Conservation (phyloP, 2,329 filamentous ascomycete genomes). For the Pseudocercospora fuligena region DNA sequence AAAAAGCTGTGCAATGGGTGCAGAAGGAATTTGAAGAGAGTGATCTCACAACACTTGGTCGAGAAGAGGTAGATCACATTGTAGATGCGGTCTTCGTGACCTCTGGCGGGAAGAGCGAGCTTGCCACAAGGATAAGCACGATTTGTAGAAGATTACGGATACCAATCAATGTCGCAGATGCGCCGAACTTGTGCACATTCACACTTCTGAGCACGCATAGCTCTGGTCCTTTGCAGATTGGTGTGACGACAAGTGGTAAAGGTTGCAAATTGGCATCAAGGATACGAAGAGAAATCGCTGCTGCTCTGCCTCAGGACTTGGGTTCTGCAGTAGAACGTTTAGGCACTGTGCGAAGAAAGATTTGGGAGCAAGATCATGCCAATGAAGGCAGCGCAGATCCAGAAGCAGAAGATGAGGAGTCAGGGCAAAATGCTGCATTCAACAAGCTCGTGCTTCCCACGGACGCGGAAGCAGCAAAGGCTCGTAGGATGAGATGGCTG, state of each 20-base stretch:
- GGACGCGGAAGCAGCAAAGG: slow-evolving; percentile 75
- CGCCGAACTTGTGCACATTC: slow-evolving; percentile 85
- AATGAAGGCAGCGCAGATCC: slow-evolving; percentile 51
- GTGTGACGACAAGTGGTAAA: slow-evolving; percentile 91
- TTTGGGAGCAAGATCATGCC: slow-evolving; percentile 75
- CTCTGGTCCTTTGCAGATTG: slow-evolving; percentile 91
- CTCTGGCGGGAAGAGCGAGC: slow-evolving; percentile 53
- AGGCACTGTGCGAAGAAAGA: slow-evolving; percentile 71
- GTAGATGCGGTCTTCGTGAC: slow-evolving; percentile 96
- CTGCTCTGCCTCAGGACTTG: slow-evolving; percentile 74
- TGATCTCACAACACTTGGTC: slow-evolving; percentile 77
- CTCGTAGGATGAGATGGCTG: slow-evolving; percentile 86
- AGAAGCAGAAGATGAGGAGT: slow-evolving; percentile 61
- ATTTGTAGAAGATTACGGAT: slow-evolving; percentile 81
- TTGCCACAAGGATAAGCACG: slow-evolving; percentile 67
- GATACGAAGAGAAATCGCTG: slow-evolving; percentile 84
- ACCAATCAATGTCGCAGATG: slow-evolving; percentile 90
- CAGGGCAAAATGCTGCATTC: slow-evolving; percentile 79
- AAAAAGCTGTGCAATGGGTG: slow-evolving; percentile 69
- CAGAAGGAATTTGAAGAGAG: slow-evolving; percentile 69
- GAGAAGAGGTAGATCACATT: slow-evolving; percentile 74
- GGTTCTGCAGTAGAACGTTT: slow-evolving; percentile 78
- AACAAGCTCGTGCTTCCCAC: slow-evolving; percentile 79
- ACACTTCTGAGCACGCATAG: slow-evolving; percentile 85
- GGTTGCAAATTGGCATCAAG: slow-evolving; percentile 92